Evolutionary conservation across 495 filamentous ascomycete genomes (phyloP), one percentile per base, ranked within the genome.

Genomic region (Penicillium cataractarum): DNA sequence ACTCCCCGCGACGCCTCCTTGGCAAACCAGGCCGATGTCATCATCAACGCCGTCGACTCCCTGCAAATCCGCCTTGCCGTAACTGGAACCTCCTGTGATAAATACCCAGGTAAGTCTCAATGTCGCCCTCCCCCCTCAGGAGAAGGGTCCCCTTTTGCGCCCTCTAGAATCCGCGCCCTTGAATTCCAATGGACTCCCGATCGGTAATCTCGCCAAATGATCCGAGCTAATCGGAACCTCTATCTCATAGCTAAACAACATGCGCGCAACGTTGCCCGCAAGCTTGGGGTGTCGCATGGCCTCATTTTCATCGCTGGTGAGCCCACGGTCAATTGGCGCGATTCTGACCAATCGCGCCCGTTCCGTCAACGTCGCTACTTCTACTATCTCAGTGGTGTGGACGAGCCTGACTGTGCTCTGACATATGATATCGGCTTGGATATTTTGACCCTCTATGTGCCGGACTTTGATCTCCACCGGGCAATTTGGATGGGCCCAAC

Each of bases 401-500:
- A 87, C 40, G 83, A 93, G 49, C 84, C 92, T 31, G 93, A 97
- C 76, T 92, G 88, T 76, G 88, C 89, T 74, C 79, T 93, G 55
- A 87, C 91, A 56, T 96, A 98, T 82, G 87, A 95, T 71, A 87
- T 97, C 58, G 76, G 80, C 40, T 83, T 80, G 21, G 80, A 84
- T 58, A 85, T 86, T 51, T 85, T 92, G 35, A 96, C 92, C 1
- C 88, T 98, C 55, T 99, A 91, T 79, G 95, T 99, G 61, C 96
- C 95, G 3, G 88, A 92, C n/a, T 86, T 97, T 68, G 87, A 95
- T 61, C 86, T 93, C 50, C 90, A 91, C 50, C 86, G 84, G 55
- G 93, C 97, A 5, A 91, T 98, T 67, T 98, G 95, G 95, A 90
- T 89, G 58, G 96, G 95, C n/a, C 86, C 97, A 22, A 95, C 95